phyloP scores from a whole-genome alignment of 352 stramenopile genomes.

The Globisporangium abappressorium region DNA sequence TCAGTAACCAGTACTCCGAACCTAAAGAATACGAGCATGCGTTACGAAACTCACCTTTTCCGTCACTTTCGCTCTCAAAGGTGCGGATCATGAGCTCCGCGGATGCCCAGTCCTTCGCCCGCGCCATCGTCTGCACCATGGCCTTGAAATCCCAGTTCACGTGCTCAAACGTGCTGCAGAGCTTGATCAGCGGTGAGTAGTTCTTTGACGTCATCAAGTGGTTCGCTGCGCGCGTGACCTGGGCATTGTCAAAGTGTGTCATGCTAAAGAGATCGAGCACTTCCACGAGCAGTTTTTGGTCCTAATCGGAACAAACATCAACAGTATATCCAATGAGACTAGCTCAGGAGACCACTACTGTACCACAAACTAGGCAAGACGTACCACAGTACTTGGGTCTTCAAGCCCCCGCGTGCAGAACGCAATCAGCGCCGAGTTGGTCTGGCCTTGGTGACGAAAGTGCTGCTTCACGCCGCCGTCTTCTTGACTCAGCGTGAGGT shows the following conservation, averaged over 20 bases:
- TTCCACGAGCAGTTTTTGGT: slow-evolving; percentile 59
- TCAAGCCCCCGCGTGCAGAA: slow-evolving; percentile 8
- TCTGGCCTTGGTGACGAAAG: neutral
- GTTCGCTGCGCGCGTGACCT: slow-evolving; percentile 20
- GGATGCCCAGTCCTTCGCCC: slow-evolving; percentile 57
- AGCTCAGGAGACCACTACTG: neutral
- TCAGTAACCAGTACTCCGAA: neutral
- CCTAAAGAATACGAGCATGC: neutral
- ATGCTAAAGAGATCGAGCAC: slow-evolving; percentile 52
- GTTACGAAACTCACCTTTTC: neutral
- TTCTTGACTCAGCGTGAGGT: slow-evolving; percentile 21
- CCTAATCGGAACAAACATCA: slow-evolving; percentile 17
- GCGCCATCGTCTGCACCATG: slow-evolving; percentile 40
- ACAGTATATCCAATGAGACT: neutral
- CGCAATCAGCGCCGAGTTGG: slow-evolving; percentile 4
- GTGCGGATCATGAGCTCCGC: slow-evolving; percentile 38
- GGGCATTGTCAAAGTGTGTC: slow-evolving; percentile 19
- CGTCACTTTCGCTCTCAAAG: slow-evolving; percentile 1
- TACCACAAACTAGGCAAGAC: neutral
- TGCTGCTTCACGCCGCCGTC: neutral
- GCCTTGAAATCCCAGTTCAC: slow-evolving; percentile 39
- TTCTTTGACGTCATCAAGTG: slow-evolving; percentile 35
- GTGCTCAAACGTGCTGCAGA: slow-evolving; percentile 32
- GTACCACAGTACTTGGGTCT: neutral
- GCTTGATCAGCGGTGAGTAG: slow-evolving; percentile 50